Conservation (phyloP, 805 yeast genomes). For the Candida chilensis region DNA sequence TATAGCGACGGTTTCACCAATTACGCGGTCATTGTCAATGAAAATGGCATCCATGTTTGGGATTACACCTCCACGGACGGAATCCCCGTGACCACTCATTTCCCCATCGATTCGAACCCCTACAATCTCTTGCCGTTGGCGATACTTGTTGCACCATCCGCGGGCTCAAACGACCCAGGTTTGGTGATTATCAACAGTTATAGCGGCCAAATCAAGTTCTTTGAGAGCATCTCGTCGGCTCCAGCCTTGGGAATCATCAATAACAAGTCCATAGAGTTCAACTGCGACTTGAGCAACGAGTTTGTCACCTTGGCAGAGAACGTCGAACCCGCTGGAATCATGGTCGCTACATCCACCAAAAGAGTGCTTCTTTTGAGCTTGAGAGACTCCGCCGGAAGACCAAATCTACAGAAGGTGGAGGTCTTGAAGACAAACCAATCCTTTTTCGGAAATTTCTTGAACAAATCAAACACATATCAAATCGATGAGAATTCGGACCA, state of each 20-base stretch:
- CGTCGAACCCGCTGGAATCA: slow-evolving; percentile 68
- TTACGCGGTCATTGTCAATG: slow-evolving; percentile 40
- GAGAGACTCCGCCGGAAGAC: slow-evolving; percentile 62
- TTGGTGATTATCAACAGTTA: slow-evolving; percentile 53
- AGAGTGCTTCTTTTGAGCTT: slow-evolving; percentile 54
- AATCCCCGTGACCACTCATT: slow-evolving; percentile 46
- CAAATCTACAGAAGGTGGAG: slow-evolving; percentile 18
- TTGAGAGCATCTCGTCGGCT: slow-evolving; percentile 67
- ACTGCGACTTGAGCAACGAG: slow-evolving; percentile 40
- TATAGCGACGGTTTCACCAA: slow-evolving; percentile 36
- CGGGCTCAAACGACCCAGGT: slow-evolving; percentile 56
- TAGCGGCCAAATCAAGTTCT: slow-evolving; percentile 54
- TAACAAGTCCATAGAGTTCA: slow-evolving; percentile 29
- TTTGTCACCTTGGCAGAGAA: slow-evolving; percentile 44
- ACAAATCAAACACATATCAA: slow-evolving; percentile 1
- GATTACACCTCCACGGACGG: slow-evolving; percentile 52
- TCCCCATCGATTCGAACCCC: slow-evolving; percentile 24
- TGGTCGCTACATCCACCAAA: slow-evolving; percentile 62
- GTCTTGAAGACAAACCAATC: slow-evolving; percentile 9
- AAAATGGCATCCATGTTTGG: slow-evolving; percentile 58
- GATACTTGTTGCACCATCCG: slow-evolving; percentile 46
- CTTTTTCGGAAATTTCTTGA: slow-evolving; percentile 8
- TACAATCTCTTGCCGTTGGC: slow-evolving; percentile 36
- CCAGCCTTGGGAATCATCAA: slow-evolving; percentile 50
- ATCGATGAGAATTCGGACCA: slow-evolving; percentile 22